phyloP scores from a whole-genome alignment of 2,329 filamentous ascomycete species.

The Xylariaceae sp. region DNA sequence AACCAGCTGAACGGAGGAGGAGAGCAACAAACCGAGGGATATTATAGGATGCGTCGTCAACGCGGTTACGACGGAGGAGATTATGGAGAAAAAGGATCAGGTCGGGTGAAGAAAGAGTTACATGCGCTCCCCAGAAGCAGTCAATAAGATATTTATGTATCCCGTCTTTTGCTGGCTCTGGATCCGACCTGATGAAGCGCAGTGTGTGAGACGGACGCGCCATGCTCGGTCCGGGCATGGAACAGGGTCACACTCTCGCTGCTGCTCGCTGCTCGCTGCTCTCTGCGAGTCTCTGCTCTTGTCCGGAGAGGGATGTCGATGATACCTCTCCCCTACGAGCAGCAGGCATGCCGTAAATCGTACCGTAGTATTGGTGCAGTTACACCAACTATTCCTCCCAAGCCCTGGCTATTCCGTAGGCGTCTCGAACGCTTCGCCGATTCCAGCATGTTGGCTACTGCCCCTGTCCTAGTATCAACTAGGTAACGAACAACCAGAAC shows the following conservation, averaged over 20 bases:
- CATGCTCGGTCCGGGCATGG: not conserved
- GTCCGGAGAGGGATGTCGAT: too few species aligned
- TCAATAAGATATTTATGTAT: not conserved
- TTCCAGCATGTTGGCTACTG: constrained; percentile 15
- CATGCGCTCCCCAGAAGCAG: not conserved
- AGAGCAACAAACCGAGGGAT: too few species aligned
- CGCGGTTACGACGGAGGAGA: too few species aligned
- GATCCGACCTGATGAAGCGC: not conserved
- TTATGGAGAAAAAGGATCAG: too few species aligned
- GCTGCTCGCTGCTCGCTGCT: not conserved
- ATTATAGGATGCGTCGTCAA: too few species aligned
- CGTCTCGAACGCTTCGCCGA: constrained; percentile 17
- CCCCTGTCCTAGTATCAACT: constrained; percentile 12
- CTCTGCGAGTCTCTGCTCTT: too few species aligned
- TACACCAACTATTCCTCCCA: constrained; percentile 9
- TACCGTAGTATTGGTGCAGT: not conserved
- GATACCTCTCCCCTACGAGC: too few species aligned
- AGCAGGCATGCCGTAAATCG: too few species aligned
- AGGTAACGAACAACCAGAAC: not conserved
- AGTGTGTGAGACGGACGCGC: not conserved
- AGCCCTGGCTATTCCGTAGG: constrained; percentile 2
- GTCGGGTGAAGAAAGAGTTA: too few species aligned
- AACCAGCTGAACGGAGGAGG: too few species aligned
- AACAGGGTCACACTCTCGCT: not conserved
- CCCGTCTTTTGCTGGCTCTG: not conserved